Conservation (phyloP, 768 basidiomycete genomes). For the Clitopilus hobsonii region DNA sequence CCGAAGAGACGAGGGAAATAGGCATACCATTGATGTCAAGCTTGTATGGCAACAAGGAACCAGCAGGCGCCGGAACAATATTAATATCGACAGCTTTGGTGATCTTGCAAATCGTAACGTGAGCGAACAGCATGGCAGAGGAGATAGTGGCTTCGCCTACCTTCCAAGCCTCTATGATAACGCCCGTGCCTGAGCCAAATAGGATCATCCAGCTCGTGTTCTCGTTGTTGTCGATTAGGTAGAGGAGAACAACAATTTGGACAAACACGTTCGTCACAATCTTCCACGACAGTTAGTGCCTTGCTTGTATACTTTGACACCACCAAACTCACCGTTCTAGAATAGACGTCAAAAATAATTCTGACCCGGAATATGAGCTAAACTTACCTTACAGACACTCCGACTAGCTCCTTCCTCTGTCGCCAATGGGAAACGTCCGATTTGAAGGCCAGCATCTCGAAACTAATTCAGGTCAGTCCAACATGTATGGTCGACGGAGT, state of each 20-base stretch:
- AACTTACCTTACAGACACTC: slow-evolving; percentile 84
- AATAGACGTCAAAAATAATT: slow-evolving; percentile 8
- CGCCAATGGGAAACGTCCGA: slow-evolving; percentile 95
- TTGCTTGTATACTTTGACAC: background rate
- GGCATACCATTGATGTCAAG: slow-evolving; percentile 73
- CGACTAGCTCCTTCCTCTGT: slow-evolving; percentile 89
- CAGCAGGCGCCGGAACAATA: slow-evolving; percentile 54
- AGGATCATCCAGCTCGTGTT: slow-evolving; percentile 99
- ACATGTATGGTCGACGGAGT: slow-evolving; percentile 6
- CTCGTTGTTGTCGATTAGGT: slow-evolving; percentile 91
- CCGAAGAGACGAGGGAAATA: slow-evolving; percentile 6
- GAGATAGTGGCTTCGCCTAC: slow-evolving; percentile 21
- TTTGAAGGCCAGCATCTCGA: slow-evolving; percentile 95
- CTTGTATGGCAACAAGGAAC: slow-evolving; percentile 71
- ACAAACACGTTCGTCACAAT: slow-evolving; percentile 92
- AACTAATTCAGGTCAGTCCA: slow-evolving; percentile 37
- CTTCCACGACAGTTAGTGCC: slow-evolving; percentile 17
- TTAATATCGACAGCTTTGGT: slow-evolving; percentile 89
- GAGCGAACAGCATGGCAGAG: slow-evolving; percentile 4
- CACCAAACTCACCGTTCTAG: slow-evolving; percentile 45
- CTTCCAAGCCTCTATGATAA: slow-evolving; percentile 94
- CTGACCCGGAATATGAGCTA: slow-evolving; percentile 3
- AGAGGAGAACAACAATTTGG: slow-evolving; percentile 85
- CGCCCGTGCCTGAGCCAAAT: slow-evolving; percentile 77
- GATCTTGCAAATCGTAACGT: slow-evolving; percentile 40